These are phyloP conservation scores for Sordariomycetes sp. DNA, from an alignment of 2,329 filamentous ascomycete genomes.

Conservation along the genomic window DNA sequence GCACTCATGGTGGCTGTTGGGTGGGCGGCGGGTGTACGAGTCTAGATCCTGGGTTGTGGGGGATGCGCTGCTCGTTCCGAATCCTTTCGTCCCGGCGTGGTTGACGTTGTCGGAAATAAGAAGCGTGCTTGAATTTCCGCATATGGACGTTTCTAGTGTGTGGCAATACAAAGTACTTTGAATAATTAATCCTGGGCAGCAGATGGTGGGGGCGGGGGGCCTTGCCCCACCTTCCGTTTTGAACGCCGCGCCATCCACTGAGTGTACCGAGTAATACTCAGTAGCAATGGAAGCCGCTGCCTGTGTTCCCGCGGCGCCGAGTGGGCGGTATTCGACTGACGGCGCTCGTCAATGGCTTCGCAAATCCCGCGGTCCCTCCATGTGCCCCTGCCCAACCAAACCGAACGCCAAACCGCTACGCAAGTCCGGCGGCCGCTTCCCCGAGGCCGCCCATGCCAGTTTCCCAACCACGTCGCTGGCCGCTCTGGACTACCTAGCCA, in stretches of 20 bases:
- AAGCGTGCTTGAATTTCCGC: not conserved
- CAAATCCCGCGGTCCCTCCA: too few relatives aligned
- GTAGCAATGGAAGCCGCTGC: too few relatives aligned
- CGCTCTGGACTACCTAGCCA: too few relatives aligned
- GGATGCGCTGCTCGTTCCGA: not conserved
- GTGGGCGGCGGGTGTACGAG: not conserved
- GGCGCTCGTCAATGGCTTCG: too few relatives aligned
- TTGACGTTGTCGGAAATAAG: not conserved
- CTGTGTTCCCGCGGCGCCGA: too few relatives aligned
- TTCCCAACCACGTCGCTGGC: not conserved
- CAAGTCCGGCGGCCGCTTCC: too few relatives aligned
- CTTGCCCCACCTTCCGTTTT: not conserved
- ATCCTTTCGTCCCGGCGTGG: not conserved
- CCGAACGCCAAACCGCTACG: too few relatives aligned
- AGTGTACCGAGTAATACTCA: too few relatives aligned
- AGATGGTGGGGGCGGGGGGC: not conserved
- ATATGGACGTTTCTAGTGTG: not conserved
- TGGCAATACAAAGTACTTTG: not conserved
- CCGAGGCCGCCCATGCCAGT: too few relatives aligned
- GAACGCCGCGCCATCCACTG: not conserved
- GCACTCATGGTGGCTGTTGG: not conserved
- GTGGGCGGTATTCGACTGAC: too few relatives aligned
- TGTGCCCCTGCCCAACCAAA: too few relatives aligned
- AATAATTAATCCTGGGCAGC: not conserved
- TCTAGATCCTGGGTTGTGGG: not conserved